These are phyloP conservation scores for Clavulina sp. DNA, from an alignment of 768 basidiomycete species.

Conservation along the genomic window DNA sequence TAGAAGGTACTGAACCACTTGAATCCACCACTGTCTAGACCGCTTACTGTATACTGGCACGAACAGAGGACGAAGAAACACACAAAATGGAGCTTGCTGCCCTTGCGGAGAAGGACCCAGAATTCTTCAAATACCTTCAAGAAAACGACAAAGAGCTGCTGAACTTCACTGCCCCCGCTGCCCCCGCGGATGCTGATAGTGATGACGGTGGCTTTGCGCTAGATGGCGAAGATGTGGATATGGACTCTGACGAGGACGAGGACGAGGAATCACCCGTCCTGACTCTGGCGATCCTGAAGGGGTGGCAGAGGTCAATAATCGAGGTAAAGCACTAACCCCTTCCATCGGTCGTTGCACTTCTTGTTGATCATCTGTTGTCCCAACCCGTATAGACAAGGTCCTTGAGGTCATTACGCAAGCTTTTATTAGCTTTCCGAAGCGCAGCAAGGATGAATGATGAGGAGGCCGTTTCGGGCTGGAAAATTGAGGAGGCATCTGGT, in stretches of 20 bases:
- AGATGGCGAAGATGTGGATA: slow-evolving; percentile 28
- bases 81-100: slow-evolving; percentile 74
- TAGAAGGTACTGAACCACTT: slow-evolving; percentile 33
- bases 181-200: slow-evolving; percentile 13
- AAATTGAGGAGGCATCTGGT: slow-evolving; percentile 70
- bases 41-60: slow-evolving; percentile 6
- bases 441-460: slow-evolving; percentile 85
- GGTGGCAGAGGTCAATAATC: slow-evolving; percentile 81
- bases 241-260: slow-evolving; percentile 23
- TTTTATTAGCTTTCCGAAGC: slow-evolving; percentile 79
- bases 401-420: slow-evolving; percentile 60
- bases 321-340: slow-evolving; percentile 30
- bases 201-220: slow-evolving; percentile 24
- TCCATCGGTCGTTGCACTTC: neutral
- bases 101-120: slow-evolving; percentile 92
- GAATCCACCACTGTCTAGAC: neutral
- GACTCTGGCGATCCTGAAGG: slow-evolving; percentile 48
- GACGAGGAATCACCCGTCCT: slow-evolving; percentile 30
- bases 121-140: slow-evolving; percentile 94
- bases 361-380: no score
- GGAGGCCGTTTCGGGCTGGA: slow-evolving; percentile 59
- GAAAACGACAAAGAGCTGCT: slow-evolving; percentile 90
- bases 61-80: slow-evolving; percentile 49
- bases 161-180: slow-evolving; percentile 39
- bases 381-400: slow-evolving; percentile 52